phyloP scores from a whole-genome alignment of 2,329 filamentous ascomycete genomes.

The Dendrostoma leiphaemia region DNA sequence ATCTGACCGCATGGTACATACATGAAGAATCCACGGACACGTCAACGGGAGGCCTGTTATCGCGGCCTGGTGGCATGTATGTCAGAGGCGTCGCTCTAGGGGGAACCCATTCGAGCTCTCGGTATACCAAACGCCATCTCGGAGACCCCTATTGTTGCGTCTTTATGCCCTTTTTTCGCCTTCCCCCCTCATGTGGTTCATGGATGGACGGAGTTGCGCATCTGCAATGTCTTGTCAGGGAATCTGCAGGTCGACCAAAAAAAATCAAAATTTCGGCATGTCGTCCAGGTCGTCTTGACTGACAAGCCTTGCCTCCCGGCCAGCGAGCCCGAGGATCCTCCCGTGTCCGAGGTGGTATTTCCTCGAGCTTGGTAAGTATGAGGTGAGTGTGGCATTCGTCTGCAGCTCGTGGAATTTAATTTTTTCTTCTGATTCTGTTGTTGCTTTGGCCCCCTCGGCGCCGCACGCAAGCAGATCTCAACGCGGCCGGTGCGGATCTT shows the following conservation, averaged over 20 bases:
- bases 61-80: slow-evolving; percentile 14
- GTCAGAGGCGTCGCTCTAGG: slow-evolving; percentile 2
- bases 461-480: neutral
- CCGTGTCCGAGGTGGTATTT: neutral
- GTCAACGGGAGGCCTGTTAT: slow-evolving; percentile 20
- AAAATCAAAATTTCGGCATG: neutral
- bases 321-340: neutral
- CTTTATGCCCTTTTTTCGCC: neutral
- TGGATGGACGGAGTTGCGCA: neutral
- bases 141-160: neutral
- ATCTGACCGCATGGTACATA: slow-evolving; percentile 20
- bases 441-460: neutral
- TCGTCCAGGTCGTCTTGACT: neutral
- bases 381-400: slow-evolving; percentile 7
- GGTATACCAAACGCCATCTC: neutral
- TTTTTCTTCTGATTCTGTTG: too few species aligned
- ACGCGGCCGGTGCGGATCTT: neutral
- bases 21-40: slow-evolving; percentile 18
- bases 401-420: too few species aligned
- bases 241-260: slow-evolving; percentile 4
- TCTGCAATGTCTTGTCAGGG: slow-evolving; percentile 9
- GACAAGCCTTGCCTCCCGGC: neutral
- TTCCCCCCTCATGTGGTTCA: neutral
- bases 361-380: neutral
- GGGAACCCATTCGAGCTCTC: neutral